Base-by-base conservation (phyloP, 2,329 filamentous ascomycete species). In the Coniella lustricola region DNA sequence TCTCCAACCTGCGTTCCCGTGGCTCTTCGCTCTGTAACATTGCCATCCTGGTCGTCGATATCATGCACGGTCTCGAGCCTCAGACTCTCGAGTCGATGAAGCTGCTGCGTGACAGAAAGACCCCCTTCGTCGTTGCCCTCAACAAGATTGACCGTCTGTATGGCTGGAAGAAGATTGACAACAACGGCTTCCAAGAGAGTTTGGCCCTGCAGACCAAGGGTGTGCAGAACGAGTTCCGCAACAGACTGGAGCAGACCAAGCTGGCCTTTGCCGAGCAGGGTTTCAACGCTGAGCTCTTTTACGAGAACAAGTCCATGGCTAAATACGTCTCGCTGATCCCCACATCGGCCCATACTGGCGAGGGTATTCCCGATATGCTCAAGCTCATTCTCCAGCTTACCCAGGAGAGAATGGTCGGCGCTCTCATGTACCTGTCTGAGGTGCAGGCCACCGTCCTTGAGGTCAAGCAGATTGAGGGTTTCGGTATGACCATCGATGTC, bases 91-190 rank as follows among this genome's bases (percentile, higher is more conserved):
- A 98, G 70, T 98, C 93, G 2, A 97, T 98, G 89, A 86, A 83
- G 58, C 74, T 98, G 55, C 81, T 98, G 45, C 82, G 91, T 62
- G 91, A 96, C 61, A 81, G 89, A 60, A 94, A 93, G 71, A 98
- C 93, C 18, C 93, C 93, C 4, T 98, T 98, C 73, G 95, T 98
- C 58, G 94, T 98, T 35, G 94, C 94, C 1, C 76, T 98, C 63
- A 98, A 98, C 84, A 98, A 98, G 77, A 97, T 98, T 58, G 93
- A 98, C 81, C 90, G 93, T 80, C 82, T 98, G 14, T 98, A 96
- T 65, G 90, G 89, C 65, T 98, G 94, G 93, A 95, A 95, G 76
- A 90, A 91, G 73, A 89, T 96, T 53, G 90, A 93, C 62, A 95
- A 98, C 79, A 98, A 98, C 65, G 93, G 93, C 51, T 97, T 98